A percentile compares a stretch with the other conserved stretches of the same genome.
phyloP scores from a whole-genome alignment of 768 basidiomycete genomes.

The Psilocybe cyanescens region DNA sequence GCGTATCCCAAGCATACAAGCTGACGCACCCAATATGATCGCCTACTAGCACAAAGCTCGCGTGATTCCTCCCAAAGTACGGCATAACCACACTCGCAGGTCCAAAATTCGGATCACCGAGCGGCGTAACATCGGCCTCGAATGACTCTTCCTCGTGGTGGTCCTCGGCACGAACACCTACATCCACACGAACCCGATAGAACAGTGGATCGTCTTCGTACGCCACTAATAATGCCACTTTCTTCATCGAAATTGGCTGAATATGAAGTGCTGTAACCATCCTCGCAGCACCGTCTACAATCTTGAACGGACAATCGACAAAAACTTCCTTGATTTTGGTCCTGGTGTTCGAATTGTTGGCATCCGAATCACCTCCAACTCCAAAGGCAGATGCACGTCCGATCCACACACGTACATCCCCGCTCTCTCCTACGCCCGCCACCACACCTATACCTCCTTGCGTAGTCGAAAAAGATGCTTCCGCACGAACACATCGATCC shows the following conservation, averaged over 20 bases:
- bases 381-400: neutral
- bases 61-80: conserved; percentile 39
- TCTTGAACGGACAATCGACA: conserved; percentile 38
- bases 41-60: conserved; percentile 62
- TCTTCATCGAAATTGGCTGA: conserved; percentile 25
- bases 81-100: conserved; percentile 54
- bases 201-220: conserved; percentile 55
- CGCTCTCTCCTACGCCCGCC: conserved; percentile 56
- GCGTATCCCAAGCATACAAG: conserved; percentile 56
- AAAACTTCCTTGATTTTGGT: conserved; percentile 30
- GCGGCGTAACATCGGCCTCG: conserved; percentile 39
- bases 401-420: conserved; percentile 32
- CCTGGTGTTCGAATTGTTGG: neutral
- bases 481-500: conserved; percentile 57
- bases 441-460: conserved; percentile 51
- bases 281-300: conserved; percentile 9
- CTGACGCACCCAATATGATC: conserved; percentile 68
- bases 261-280: conserved; percentile 24
- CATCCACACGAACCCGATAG: conserved; percentile 47
- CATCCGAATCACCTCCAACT: neutral
- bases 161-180: conserved; percentile 17
- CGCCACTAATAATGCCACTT: conserved; percentile 46
- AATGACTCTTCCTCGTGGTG: conserved; percentile 17
- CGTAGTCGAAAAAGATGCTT: conserved; percentile 29
- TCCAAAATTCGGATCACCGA: conserved; percentile 57